A percentile compares a stretch with the other conserved stretches of the same genome.
These are phyloP conservation scores for Vicia villosa DNA, from an alignment of 306 rosid species.

Conservation along the genomic window DNA sequence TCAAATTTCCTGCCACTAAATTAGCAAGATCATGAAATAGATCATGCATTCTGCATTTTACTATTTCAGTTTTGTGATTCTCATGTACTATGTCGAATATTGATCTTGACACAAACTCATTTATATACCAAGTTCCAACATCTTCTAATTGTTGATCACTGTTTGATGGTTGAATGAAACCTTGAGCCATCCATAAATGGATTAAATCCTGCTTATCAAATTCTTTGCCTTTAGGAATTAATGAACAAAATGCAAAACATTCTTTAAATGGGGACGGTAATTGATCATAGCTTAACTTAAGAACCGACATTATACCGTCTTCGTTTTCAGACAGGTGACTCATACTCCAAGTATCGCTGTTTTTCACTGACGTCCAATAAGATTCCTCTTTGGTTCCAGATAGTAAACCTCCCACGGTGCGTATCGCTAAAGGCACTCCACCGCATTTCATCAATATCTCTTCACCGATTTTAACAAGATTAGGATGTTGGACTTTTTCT, in stretches of 20 bases:
- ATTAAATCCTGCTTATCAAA: constrained; percentile 31
- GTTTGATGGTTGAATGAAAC: constrained; percentile 23
- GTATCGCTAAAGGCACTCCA: constrained; percentile 45
- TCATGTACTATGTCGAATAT: constrained; percentile 12
- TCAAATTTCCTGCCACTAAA: not conserved
- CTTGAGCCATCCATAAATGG: constrained; percentile 33
- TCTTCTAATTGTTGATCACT: constrained; percentile 19
- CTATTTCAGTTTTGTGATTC: constrained; percentile 28
- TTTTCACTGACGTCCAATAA: constrained; percentile 40
- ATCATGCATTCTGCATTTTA: constrained; percentile 34
- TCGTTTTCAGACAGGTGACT: not conserved
- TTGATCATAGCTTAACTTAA: constrained; percentile 34
- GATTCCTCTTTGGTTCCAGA: constrained; percentile 29
- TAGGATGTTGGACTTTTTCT: constrained; percentile 15
- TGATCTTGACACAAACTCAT: constrained; percentile 35
- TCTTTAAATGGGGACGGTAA: constrained; percentile 31
- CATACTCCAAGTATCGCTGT: constrained; percentile 26
- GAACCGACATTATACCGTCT: constrained; percentile 34
- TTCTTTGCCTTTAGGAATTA: constrained; percentile 26
- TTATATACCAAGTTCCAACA: constrained; percentile 22
- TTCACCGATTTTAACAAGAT: constrained; percentile 12
- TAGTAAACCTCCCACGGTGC: constrained; percentile 38
- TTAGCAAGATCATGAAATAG: constrained; percentile 35
- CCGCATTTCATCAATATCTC: constrained; percentile 45
- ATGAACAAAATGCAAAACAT: constrained; percentile 33